Evolutionary conservation across 257 asterid species (phyloP), one percentile per base, ranked within the genome.

Genomic region (Gentiana straminea): DNA sequence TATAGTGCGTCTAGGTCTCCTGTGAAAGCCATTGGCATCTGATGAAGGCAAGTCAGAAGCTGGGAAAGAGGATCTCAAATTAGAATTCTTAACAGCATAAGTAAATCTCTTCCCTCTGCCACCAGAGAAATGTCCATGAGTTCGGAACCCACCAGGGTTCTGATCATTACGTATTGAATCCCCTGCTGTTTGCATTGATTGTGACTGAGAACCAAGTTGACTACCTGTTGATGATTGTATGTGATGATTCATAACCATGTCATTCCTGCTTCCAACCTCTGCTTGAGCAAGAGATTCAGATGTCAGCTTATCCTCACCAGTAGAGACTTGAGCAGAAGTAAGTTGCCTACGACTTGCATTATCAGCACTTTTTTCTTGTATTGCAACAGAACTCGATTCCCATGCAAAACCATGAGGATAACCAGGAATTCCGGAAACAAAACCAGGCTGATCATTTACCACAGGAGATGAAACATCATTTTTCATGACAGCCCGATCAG

Each of bases 1-100:
- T 60, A 79, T 81, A 60, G 84, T 77, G 35, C 87, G 83, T 59
- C 79, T 77, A 59, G 94, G 82, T 71, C 88, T 79, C 70, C 93
- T 83, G 70, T 75, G 93, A 74, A 78, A 78, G 44, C 79, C 87
- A 77, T 68, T 75, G 24, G 80, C 68, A 57, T 83, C 89, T 62
- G 77, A 51, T 54, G 33, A 46, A 11, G 66, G 66, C 49, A 63
- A 60, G 53, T 74, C 89, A 70, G 76, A 63, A 73, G 69, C 64
- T 37, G 68, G 74, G 62, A 62, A 58, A 51, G 60, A 60, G 59
- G 93, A 70, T 67, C 84, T 77, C 35, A 66, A 45, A 67, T 72
- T 62, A 34, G 83, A 53, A 72, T 73, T 76, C 75, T 81, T 88
- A 39, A 92, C 85, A 33, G 94, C 84, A 79, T 88, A 85, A 8